These are phyloP conservation scores for Rhizopogon vinicolor DNA, from an alignment of 768 basidiomycete genomes.

Conservation along the genomic window DNA sequence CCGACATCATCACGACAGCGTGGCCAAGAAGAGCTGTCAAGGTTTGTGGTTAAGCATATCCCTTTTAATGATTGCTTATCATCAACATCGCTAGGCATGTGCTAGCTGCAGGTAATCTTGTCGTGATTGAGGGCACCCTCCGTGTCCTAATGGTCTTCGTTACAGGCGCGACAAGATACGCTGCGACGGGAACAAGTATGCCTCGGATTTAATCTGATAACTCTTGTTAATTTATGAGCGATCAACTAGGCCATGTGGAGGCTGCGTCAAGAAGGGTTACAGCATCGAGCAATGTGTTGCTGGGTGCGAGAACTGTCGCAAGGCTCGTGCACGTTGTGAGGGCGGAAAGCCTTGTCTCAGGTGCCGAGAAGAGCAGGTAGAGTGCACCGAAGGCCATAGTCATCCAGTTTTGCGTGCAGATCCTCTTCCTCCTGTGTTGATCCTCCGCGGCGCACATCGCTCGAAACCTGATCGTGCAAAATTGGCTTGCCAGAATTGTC, in stretches of 20 bases:
- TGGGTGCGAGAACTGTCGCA: conserved; percentile 58
- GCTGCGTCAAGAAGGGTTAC: conserved; percentile 53
- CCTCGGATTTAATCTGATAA: neutral
- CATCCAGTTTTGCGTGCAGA: conserved; percentile 20
- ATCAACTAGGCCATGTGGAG: conserved; percentile 47
- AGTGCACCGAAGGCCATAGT: conserved; percentile 43
- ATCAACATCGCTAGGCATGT: conserved; percentile 39
- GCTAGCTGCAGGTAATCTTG: conserved; percentile 47
- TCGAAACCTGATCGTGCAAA: conserved; percentile 48
- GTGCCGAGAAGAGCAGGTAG: conserved; percentile 29
- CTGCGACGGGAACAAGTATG: conserved; percentile 51
- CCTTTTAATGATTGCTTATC: conserved; percentile 9
- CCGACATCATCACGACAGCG: conserved; percentile 41
- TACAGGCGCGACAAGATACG: conserved; percentile 57
- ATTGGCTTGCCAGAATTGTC: conserved; percentile 54
- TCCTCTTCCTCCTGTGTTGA: conserved; percentile 13
- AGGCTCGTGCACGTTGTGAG: conserved; percentile 41
- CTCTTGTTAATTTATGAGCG: neutral
- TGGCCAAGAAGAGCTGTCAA: conserved; percentile 52
- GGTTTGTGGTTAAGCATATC: conserved; percentile 28
- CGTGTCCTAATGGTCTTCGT: neutral
- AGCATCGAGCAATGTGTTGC: conserved; percentile 50
- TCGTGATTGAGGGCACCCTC: neutral
- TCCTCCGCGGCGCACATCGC: conserved; percentile 20
- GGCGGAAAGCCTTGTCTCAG: conserved; percentile 33